phyloP scores from a whole-genome alignment of 768 basidiomycete species.

The Naganishia vishniacii region DNA sequence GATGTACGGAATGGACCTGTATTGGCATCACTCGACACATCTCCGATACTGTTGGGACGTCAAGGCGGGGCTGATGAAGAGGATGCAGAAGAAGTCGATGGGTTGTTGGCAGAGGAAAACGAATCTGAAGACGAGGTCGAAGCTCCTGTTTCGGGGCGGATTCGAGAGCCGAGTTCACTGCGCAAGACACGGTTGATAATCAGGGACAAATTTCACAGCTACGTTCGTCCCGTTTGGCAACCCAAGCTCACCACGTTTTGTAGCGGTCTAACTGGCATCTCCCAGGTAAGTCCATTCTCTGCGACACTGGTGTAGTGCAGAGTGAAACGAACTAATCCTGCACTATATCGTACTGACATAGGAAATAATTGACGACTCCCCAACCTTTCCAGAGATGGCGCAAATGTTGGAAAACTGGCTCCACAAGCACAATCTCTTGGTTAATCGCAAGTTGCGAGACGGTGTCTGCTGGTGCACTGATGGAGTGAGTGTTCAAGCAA shows the following conservation, averaged over 20 bases:
- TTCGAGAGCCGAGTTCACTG: not conserved
- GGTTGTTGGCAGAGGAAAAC: too few relatives aligned
- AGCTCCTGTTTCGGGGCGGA: too few relatives aligned
- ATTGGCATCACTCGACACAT: too few relatives aligned
- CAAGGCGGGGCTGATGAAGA: too few relatives aligned
- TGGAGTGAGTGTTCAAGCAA: slow-evolving; percentile 25
- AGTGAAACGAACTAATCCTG: too few relatives aligned
- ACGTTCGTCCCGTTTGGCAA: slow-evolving; percentile 80
- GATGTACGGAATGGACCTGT: too few relatives aligned
- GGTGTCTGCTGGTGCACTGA: slow-evolving; percentile 46
- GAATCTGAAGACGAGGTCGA: not conserved
- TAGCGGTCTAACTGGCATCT: slow-evolving; percentile 79
- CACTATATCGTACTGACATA: too few relatives aligned
- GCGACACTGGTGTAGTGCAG: too few relatives aligned
- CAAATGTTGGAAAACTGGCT: slow-evolving; percentile 63
- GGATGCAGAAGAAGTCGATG: too few relatives aligned
- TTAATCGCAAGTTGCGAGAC: slow-evolving; percentile 32
- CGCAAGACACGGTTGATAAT: slow-evolving; percentile 39
- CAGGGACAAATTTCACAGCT: slow-evolving; percentile 77
- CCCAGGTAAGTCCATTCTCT: slow-evolving; percentile 62
- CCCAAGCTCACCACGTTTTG: slow-evolving; percentile 79
- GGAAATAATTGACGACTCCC: slow-evolving; percentile 74
- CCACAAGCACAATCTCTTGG: slow-evolving; percentile 62
- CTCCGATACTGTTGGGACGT: too few relatives aligned
- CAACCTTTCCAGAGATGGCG: slow-evolving; percentile 67